Conservation (phyloP, 768 basidiomycete genomes). For the Podaxis sp. region DNA sequence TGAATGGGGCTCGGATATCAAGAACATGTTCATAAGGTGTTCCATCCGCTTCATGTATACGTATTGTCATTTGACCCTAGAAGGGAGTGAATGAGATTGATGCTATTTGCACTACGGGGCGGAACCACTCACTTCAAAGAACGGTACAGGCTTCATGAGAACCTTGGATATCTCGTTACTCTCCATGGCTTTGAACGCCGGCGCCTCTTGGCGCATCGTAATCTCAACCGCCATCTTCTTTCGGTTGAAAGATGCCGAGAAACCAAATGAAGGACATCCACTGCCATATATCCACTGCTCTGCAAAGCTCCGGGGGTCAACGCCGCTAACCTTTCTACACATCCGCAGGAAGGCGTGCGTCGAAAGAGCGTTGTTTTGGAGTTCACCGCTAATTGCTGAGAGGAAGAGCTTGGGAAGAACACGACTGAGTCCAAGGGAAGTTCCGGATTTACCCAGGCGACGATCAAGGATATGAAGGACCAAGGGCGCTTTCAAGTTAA, state of each 20-base stretch:
- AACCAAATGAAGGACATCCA: slow-evolving; percentile 89
- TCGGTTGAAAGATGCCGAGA: slow-evolving; percentile 90
- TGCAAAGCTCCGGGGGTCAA: slow-evolving; percentile 88
- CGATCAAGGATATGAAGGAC: slow-evolving; percentile 95
- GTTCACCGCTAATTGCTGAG: slow-evolving; percentile 89
- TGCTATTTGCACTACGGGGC: not conserved
- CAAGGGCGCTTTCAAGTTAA: slow-evolving; percentile 95
- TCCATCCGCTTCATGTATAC: slow-evolving; percentile 98
- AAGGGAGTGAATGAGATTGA: slow-evolving; percentile 6
- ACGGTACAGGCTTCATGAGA: slow-evolving; percentile 76
- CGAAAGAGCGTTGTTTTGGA: slow-evolving; percentile 80
- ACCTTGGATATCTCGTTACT: slow-evolving; percentile 64
- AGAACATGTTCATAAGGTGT: slow-evolving; percentile 98
- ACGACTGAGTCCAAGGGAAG: slow-evolving; percentile 89
- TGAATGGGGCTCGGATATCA: slow-evolving; percentile 82
- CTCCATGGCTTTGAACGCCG: slow-evolving; percentile 71
- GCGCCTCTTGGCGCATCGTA: slow-evolving; percentile 85
- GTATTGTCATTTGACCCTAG: slow-evolving; percentile 96
- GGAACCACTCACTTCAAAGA: slow-evolving; percentile 71
- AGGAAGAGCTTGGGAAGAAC: slow-evolving; percentile 95
- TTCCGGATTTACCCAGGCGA: slow-evolving; percentile 91
- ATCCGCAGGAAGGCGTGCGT: slow-evolving; percentile 89
- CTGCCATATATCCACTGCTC: slow-evolving; percentile 99
- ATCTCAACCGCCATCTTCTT: slow-evolving; percentile 99
- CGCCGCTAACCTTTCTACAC: slow-evolving; percentile 91